Conservation (phyloP, 148 eudicot genomes). For the Rhododendron williamsianum region DNA sequence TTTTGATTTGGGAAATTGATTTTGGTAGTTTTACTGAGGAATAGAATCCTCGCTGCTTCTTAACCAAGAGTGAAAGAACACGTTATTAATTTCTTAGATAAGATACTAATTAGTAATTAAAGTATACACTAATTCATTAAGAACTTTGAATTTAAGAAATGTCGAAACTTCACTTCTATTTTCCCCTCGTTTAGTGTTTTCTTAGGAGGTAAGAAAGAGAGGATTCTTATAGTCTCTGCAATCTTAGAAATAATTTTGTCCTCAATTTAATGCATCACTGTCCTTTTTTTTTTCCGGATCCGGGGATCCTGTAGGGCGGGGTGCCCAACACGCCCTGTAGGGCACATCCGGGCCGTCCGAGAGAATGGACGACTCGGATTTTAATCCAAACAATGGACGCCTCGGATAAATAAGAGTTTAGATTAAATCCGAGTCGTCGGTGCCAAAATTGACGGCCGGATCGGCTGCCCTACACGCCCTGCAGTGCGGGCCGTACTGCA, state of each 20-base stretch:
- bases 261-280: background rate
- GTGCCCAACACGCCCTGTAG: too few relatives aligned
- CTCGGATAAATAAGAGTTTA: too few relatives aligned
- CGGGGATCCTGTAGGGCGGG: too few relatives aligned
- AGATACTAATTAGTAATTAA: background rate
- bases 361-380: too few relatives aligned
- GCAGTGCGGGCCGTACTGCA: too few relatives aligned
- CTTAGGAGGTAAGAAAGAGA: background rate
- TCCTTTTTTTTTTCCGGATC: background rate
- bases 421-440: too few relatives aligned
- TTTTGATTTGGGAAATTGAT: background rate
- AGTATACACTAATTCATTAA: background rate
- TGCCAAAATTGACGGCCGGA: too few relatives aligned
- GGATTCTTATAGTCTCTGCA: background rate
- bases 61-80: background rate
- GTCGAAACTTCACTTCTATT: background rate
- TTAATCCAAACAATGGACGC: too few relatives aligned
- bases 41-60: too few relatives aligned
- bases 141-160: background rate
- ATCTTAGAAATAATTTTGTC: background rate
- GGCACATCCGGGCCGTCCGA: too few relatives aligned
- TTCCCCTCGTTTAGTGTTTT: background rate
- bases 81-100: background rate
- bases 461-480: too few relatives aligned
- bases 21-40: background rate